phyloP scores from a whole-genome alignment of 2,329 filamentous ascomycete genomes.

The Aaosphaeria arxii region DNA sequence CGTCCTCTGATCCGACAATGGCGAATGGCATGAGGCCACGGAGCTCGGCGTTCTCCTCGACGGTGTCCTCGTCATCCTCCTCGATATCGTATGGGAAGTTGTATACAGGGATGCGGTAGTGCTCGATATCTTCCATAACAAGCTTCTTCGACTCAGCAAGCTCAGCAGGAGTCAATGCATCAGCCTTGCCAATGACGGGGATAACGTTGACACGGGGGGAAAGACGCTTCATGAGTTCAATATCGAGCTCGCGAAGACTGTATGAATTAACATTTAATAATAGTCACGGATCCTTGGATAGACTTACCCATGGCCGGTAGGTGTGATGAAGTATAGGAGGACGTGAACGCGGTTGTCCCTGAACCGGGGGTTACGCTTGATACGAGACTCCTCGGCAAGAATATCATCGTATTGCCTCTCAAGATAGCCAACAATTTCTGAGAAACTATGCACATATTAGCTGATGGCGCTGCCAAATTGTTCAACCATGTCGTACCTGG shows the following conservation, averaged over 20 bases:
- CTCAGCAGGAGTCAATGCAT: conserved; percentile 93
- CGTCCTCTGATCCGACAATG: conserved; percentile 95
- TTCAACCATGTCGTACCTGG: conserved; percentile 61
- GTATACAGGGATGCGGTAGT: conserved; percentile 99
- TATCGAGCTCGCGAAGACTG: conserved; percentile 96
- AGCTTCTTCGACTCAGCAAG: conserved; percentile 99
- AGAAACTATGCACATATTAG: conserved; percentile 63
- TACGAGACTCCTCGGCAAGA: conserved; percentile 97
- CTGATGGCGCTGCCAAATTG: no score
- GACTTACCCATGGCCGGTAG: conserved; percentile 85
- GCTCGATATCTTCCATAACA: conserved; percentile 99
- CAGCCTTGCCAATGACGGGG: conserved; percentile 96
- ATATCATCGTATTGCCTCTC: conserved; percentile 99
- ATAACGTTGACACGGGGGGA: conserved; percentile 98
- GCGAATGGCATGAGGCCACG: conserved; percentile 98
- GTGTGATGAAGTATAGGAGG: conserved; percentile 98
- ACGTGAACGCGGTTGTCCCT: conserved; percentile 98
- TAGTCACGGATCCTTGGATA: neutral
- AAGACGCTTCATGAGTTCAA: conserved; percentile 98
- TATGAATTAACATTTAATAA: neutral
- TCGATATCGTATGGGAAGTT: conserved; percentile 99
- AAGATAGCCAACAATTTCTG: conserved; percentile 96
- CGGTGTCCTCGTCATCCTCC: conserved; percentile 98
- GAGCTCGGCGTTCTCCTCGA: conserved; percentile 98
- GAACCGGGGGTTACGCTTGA: conserved; percentile 99